A percentile compares a stretch with the other conserved stretches of the same genome.
Evolutionary conservation across 495 filamentous ascomycete species (phyloP).

Genomic region (Tuber microsphaerosporum): DNA sequence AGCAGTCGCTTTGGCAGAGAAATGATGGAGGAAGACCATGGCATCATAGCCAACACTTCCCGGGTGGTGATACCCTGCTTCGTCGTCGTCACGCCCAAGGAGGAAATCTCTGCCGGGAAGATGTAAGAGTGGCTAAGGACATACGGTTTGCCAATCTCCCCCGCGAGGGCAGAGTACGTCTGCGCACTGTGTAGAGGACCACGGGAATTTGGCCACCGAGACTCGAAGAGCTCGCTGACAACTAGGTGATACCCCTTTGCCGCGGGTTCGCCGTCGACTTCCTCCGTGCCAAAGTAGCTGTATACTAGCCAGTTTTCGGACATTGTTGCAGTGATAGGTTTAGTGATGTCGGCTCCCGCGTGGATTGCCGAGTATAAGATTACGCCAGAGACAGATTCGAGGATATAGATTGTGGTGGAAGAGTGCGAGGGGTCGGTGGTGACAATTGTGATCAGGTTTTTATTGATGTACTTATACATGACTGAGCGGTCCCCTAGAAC

Average conservation of each 20-base stretch:
- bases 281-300: conserved; percentile 59
- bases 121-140: conserved; percentile 72
- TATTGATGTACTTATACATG: conserved; percentile 93
- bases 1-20: conserved; percentile 70
- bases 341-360: conserved; percentile 62
- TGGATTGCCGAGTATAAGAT: conserved; percentile 66
- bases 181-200: conserved; percentile 60
- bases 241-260: conserved; percentile 82
- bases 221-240: conserved; percentile 85
- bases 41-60: conserved; percentile 69
- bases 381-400: conserved; percentile 79
- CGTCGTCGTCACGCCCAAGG: conserved; percentile 78
- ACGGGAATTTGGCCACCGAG: conserved; percentile 69
- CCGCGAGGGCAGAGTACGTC: conserved; percentile 64
- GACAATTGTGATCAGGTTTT: conserved; percentile 74
- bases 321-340: conserved; percentile 67
- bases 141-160: conserved; percentile 52
- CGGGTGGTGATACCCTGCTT: conserved; percentile 86
- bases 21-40: conserved; percentile 62
- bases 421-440: conserved; percentile 51
- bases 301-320: conserved; percentile 96
- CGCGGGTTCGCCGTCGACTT: conserved; percentile 44
- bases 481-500: conserved; percentile 86
- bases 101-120: conserved; percentile 65
- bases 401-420: conserved; percentile 64